A percentile compares a stretch with the other conserved stretches of the same genome.
Evolutionary conservation across 1,139 yeast species (phyloP).

Genomic region (Pichia sp.): DNA sequence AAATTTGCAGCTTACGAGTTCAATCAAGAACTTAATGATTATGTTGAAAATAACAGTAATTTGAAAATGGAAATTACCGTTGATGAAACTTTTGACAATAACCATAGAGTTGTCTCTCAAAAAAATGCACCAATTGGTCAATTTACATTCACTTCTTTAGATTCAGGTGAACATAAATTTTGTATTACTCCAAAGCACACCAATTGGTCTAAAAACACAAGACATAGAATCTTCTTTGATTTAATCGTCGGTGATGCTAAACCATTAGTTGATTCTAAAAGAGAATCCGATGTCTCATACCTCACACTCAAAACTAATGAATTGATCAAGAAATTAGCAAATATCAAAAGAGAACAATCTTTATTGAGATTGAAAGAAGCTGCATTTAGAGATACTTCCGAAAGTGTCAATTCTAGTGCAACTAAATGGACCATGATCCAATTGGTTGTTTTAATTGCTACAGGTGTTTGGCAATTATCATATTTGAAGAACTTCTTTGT

Average conservation of each 20-base stretch:
- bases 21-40: slow-evolving; percentile 27
- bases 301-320: slow-evolving; percentile 36
- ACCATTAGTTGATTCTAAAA: slow-evolving; percentile 36
- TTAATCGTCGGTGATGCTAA: slow-evolving; percentile 40
- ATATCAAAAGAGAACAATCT: slow-evolving; percentile 44
- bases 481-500: slow-evolving; percentile 31
- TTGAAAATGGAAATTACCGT: slow-evolving; percentile 35
- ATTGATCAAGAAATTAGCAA: slow-evolving; percentile 38
- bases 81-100: slow-evolving; percentile 48
- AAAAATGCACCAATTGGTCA: slow-evolving; percentile 43
- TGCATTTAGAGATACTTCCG: slow-evolving; percentile 45
- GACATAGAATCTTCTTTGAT: slow-evolving; percentile 37
- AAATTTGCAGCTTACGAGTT: slow-evolving; percentile 28
- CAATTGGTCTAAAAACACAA: slow-evolving; percentile 32
- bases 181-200: slow-evolving; percentile 49
- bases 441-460: slow-evolving; percentile 31
- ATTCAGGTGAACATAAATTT: slow-evolving; percentile 53
- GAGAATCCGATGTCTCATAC: slow-evolving; percentile 33
- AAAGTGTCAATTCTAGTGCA: slow-evolving; percentile 42
- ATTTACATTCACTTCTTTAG: slow-evolving; percentile 53
- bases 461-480: slow-evolving; percentile 33
- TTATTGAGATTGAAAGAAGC: slow-evolving; percentile 46
- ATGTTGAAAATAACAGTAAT: slow-evolving; percentile 26
- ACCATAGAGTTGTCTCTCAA: slow-evolving; percentile 51
- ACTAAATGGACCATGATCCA: slow-evolving; percentile 51